Base-by-base conservation (phyloP, 1,284 basidiomycete species). In the Polyporus tsugae region DNA sequence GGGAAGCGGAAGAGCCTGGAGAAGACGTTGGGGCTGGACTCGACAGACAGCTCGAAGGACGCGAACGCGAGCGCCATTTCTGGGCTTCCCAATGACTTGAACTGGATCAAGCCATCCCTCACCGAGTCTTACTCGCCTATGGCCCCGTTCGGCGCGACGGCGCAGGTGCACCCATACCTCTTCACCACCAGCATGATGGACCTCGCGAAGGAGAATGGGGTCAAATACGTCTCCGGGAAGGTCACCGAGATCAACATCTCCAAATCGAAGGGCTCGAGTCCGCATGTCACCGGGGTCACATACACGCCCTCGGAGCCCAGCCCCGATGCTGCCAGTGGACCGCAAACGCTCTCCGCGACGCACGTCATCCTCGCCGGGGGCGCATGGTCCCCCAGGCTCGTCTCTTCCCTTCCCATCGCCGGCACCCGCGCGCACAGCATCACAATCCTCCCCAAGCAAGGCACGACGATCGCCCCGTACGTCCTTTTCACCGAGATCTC, bases 141-240 rank as follows among this genome's bases (percentile, higher is more conserved):
- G 87, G 88, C 90, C n/a, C 80, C 80, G 11, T 74, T 80, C 2
- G 86, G 84, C 6, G 84, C 84, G 19, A 95, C 93, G 0, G 93
- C 93, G 0, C 94, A 95, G 78, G 93, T 95, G 1, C 92, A 95
- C 70, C 95, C 95, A 0, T 90, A 90, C 73, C 84, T 87, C 6
- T 93, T 98, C 79, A 95, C 95, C 0, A 87, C 86, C 19, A 90
- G 88, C 75, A 91, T 98, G 83, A 86, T 92, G 72, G 84, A 89
- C 7, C 83, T 92, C 36, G 91, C 93, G 5, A 80, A 86, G 58
- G 85, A 87, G 64, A 82, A 80, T 61, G 88, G 89, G 9, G 85
- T 83, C 35, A 76, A 78, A 63, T 79, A 86, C 64, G 77, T 89
- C 46, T 69, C 75, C 9, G 85, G 82, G 29, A 81, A 80, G 64